Evolutionary conservation across 2,329 filamentous ascomycete genomes (phyloP), one percentile per base, ranked within the genome.

Genomic region (Claviceps fusiformis): DNA sequence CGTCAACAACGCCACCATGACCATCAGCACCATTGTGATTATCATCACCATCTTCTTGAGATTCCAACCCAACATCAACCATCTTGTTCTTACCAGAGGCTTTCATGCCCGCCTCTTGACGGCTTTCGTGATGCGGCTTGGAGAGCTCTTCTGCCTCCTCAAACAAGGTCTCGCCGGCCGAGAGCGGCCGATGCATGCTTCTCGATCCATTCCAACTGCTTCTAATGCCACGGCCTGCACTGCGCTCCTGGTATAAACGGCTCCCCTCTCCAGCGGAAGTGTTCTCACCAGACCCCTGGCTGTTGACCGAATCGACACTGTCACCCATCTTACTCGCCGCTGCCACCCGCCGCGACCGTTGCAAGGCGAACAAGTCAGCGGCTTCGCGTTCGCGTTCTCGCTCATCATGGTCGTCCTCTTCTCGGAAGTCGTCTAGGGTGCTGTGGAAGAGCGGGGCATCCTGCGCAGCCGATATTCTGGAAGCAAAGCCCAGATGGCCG

Each of bases 391-490:
- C 35, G 35, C 35, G 35, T 9, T 95, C 88, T 63, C 89, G 85
- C 70, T 95, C 90, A 63, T 89, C 86, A 67, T 93, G 91, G 58
- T 97, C 92, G 59, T 96, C 91, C 65, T 95, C 89, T 70, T 96
- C 91, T 58, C 87, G 83, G 60, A 95, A 93, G 65, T 95, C 89
- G 68, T 95, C 90, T 17, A 90, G 81, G 5, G 88, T 85, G 65
- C 89, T 95, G 70, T 93, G 90, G 69, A 98, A 97, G n/a, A 98
- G 76, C 55, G 93, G 93, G 10, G 92, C 91, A 61, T 90, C 87
- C 56, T 88, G 85, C 24, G 76, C 76, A 48, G 82, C 77, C 5
- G 86, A 80, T 58, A 87, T 83, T 52, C 90, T 81, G 11, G 88
- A 89, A 33, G 86, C 82, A 67, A 95, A 95, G 35, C 83, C 85